Base-by-base conservation (phyloP, 2,329 filamentous ascomycete genomes). In the Ophiosphaerella korrae region DNA sequence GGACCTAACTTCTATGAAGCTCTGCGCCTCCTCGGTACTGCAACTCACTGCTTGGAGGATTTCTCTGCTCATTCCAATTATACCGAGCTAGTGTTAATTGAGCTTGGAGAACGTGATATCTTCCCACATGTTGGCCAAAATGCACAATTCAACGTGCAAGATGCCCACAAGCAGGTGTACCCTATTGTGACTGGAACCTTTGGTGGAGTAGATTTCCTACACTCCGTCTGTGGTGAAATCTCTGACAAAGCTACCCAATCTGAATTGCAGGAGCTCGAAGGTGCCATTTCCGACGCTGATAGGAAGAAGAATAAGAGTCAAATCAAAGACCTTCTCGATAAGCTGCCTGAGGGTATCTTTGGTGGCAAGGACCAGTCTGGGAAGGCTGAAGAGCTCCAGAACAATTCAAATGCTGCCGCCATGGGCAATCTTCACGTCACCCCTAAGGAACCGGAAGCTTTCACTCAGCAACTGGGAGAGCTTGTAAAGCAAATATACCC, bases 51-150 rank as follows among this genome's bases (percentile, higher is more conserved):
- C 70, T 77, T 97, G 21, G 92, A 70, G 84, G 92, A 97, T 71
- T 97, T 88, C 77, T 87, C 92, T 46, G 93, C 92, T 13, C 93
- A 97, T 76, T 95, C 90, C 72, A 97, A 97, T 80, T 97, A 96
- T 75, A 86, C 82, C 12, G 92, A 97, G 73, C 84, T 97, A 51
- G 90, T 89, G 51, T 81, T 97, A 41, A 92, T 94, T 63, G 92
- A 96, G 72, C 76, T 96, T 65, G 92, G 91, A 44, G 91, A 94
- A 74, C 79, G 77, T 5, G 83, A 89, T 53, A 77, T 96, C 52
- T 97, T 97, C 73, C 90, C 93, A 23, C 92, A 96, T 67, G 90
- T 94, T 47, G 93, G 93, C 32, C 82, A 85, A 50, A 77, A 84
- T 63, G 91, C 91, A n/a, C 78, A 79, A 66, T 78, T 96, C 24